These are phyloP conservation scores for Citrus unshiu DNA, from an alignment of 345 rosid species.

Conservation along the genomic window DNA sequence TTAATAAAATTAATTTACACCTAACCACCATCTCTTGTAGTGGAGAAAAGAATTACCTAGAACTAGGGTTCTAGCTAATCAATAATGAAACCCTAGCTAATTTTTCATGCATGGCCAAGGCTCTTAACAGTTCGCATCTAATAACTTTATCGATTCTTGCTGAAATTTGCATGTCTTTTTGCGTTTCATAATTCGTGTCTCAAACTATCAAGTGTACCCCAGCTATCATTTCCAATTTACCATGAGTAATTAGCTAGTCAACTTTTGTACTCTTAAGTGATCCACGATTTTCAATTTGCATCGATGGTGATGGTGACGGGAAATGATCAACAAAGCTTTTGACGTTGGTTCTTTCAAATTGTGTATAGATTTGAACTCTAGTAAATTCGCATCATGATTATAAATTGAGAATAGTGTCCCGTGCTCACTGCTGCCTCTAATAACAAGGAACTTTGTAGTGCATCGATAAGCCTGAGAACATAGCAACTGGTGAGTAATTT, in stretches of 20 bases:
- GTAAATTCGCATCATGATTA: too few species aligned
- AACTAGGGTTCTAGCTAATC: slow-evolving; percentile 14
- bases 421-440: too few species aligned
- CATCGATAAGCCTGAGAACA: too few species aligned
- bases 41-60: not conserved
- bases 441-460: too few species aligned
- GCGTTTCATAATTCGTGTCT: not conserved
- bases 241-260: not conserved
- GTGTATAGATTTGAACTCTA: too few species aligned
- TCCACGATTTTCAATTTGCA: not conserved
- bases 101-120: slow-evolving; percentile 4
- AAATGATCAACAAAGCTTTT: not conserved
- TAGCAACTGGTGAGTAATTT: too few species aligned
- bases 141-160: slow-evolving; percentile 4
- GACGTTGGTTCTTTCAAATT: too few species aligned
- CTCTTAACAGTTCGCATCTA: not conserved
- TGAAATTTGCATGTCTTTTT: slow-evolving; percentile 16
- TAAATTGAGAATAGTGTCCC: too few species aligned
- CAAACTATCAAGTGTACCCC: not conserved
- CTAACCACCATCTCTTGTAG: slow-evolving; percentile 19
- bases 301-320: not conserved
- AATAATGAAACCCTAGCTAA: slow-evolving; percentile 2
- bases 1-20: not conserved
- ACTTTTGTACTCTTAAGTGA: not conserved
- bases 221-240: not conserved